Conservation (phyloP, 129 eudicot species). For the Glebionis coronaria region DNA sequence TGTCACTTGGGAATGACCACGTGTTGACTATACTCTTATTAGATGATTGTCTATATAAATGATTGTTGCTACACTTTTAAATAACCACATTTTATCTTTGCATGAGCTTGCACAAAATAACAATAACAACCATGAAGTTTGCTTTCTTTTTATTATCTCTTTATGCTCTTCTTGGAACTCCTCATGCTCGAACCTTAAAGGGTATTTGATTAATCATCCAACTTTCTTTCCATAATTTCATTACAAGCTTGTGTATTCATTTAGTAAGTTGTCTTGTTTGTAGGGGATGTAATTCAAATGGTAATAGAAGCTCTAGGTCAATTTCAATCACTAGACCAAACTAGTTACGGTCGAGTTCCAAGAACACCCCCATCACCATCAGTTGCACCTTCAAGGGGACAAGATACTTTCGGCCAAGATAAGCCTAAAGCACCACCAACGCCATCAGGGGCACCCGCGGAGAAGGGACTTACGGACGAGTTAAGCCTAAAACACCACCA, state of each 20-base stretch:
- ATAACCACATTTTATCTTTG: neutral
- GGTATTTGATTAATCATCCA: neutral
- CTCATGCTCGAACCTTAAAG: constrained; percentile 4
- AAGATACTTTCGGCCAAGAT: too few species aligned
- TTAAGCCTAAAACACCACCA: too few species aligned
- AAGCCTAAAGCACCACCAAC: too few species aligned
- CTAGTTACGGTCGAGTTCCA: neutral
- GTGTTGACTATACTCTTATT: neutral
- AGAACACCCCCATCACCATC: constrained; percentile 5
- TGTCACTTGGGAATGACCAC: neutral
- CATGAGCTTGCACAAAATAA: too few species aligned
- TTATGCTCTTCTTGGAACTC: neutral
- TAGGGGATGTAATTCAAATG: neutral
- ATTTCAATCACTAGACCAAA: neutral
- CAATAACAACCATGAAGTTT: too few species aligned
- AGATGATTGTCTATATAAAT: neutral
- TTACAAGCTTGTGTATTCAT: neutral
- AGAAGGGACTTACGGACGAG: neutral
- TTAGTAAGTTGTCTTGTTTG: neutral
- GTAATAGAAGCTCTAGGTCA: neutral
- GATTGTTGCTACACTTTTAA: neutral
- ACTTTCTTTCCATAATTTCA: neutral
- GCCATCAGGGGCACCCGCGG: neutral
- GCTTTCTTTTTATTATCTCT: too few species aligned
- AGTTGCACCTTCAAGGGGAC: neutral